Evolutionary conservation across 2,329 filamentous ascomycete genomes (phyloP).

Genomic region (Chrysosporium queenslandicum): DNA sequence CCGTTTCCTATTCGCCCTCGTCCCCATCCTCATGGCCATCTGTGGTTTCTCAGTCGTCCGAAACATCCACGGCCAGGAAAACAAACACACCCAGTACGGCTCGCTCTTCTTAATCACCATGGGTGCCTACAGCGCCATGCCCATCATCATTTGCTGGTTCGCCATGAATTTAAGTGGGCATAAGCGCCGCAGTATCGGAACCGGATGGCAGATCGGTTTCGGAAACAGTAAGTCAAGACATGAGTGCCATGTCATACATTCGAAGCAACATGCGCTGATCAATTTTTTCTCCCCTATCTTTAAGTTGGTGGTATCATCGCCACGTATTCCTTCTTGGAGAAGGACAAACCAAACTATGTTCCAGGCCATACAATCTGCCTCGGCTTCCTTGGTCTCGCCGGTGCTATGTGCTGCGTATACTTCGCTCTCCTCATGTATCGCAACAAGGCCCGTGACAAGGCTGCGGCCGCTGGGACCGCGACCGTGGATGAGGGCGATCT

Average conservation of each 20-base stretch:
- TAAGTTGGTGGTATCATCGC: slow-evolving; percentile 64
- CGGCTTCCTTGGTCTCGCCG: slow-evolving; percentile 60
- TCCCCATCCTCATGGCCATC: slow-evolving; percentile 59
- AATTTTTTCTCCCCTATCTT: too few relatives aligned
- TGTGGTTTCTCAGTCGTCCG: slow-evolving; percentile 67
- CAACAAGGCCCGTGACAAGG: slow-evolving; percentile 34
- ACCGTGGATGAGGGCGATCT: slow-evolving; percentile 15
- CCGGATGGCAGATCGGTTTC: slow-evolving; percentile 68
- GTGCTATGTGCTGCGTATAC: slow-evolving; percentile 39
- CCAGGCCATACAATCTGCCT: slow-evolving; percentile 70
- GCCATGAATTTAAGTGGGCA: slow-evolving; percentile 70
- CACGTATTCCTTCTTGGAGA: slow-evolving; percentile 57
- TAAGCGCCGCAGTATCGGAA: slow-evolving; percentile 58
- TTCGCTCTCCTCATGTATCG: slow-evolving; percentile 29
- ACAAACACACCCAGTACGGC: slow-evolving; percentile 59
- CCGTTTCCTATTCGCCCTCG: slow-evolving; percentile 62
- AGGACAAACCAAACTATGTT: slow-evolving; percentile 58
- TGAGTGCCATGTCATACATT: too few relatives aligned
- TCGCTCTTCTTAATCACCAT: slow-evolving; percentile 73
- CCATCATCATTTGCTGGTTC: slow-evolving; percentile 74
- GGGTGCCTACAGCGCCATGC: slow-evolving; percentile 80
- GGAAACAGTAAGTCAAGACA: slow-evolving; percentile 49
- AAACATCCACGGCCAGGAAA: slow-evolving; percentile 50
- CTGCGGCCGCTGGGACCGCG: slow-evolving; percentile 19
- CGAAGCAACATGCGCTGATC: too few relatives aligned